Evolutionary conservation across 2,329 filamentous ascomycete species (phyloP).

Genomic region (Pseudogymnoascus sp.): DNA sequence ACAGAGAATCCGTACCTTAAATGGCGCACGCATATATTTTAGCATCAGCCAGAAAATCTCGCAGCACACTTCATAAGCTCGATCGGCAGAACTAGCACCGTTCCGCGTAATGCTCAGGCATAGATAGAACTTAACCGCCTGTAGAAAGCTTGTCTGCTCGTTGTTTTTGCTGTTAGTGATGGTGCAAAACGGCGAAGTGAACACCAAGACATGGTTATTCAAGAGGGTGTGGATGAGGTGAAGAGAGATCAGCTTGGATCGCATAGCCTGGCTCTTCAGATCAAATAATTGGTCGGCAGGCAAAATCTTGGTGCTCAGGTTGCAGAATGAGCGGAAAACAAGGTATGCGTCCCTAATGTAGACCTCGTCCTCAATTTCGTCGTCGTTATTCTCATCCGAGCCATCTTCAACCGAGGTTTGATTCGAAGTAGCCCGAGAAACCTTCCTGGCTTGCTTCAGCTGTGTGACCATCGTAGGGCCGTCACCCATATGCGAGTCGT

Average conservation of each 20-base stretch:
- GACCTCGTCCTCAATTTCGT: slow-evolving; percentile 79
- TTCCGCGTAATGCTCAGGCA: slow-evolving; percentile 93
- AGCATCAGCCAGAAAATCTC: slow-evolving; percentile 98
- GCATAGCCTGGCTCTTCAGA: slow-evolving; percentile 88
- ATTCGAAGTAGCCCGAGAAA: slow-evolving; percentile 41
- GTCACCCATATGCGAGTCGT: slow-evolving; percentile 56
- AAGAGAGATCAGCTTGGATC: slow-evolving; percentile 89
- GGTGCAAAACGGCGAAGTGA: slow-evolving; percentile 83
- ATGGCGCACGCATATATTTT: slow-evolving; percentile 82
- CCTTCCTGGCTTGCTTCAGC: slow-evolving; percentile 38
- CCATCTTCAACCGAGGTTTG: slow-evolving; percentile 47
- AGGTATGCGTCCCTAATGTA: slow-evolving; percentile 96
- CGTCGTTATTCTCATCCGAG: slow-evolving; percentile 47
- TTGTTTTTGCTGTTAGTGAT: slow-evolving; percentile 87
- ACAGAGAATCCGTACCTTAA: slow-evolving; percentile 57
- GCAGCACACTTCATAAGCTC: slow-evolving; percentile 89
- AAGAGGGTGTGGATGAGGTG: slow-evolving; percentile 92
- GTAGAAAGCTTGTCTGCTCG: slow-evolving; percentile 80
- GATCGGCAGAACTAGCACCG: slow-evolving; percentile 83
- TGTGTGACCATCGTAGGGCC: slow-evolving; percentile 60
- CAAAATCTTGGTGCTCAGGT: slow-evolving; percentile 86
- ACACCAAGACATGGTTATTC: slow-evolving; percentile 86
- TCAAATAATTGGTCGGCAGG: slow-evolving; percentile 88
- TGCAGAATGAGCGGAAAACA: slow-evolving; percentile 95
- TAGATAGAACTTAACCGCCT: slow-evolving; percentile 93